A percentile compares a stretch with the other conserved stretches of the same genome.
Evolutionary conservation across 2,329 filamentous ascomycete species (phyloP).

Genomic region (Arachnopeziza araneosa): DNA sequence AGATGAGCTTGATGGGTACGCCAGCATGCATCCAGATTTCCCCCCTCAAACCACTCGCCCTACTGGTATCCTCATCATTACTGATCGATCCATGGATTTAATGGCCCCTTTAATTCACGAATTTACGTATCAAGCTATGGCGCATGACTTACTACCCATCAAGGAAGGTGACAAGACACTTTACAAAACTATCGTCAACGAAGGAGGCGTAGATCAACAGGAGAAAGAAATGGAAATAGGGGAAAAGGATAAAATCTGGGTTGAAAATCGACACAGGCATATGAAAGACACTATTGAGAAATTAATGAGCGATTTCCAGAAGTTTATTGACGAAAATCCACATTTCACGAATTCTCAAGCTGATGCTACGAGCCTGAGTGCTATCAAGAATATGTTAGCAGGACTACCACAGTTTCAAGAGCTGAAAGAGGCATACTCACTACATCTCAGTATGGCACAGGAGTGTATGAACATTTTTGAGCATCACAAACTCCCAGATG

Average conservation of each 20-base stretch:
- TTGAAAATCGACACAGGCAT: slow-evolving; percentile 87
- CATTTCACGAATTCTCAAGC: slow-evolving; percentile 76
- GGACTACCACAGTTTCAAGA: slow-evolving; percentile 91
- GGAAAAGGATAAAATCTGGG: slow-evolving; percentile 92
- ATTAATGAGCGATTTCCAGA: slow-evolving; percentile 86
- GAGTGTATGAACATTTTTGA: slow-evolving; percentile 96
- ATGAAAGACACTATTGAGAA: slow-evolving; percentile 98
- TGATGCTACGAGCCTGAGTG: slow-evolving; percentile 71
- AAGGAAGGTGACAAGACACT: slow-evolving; percentile 84
- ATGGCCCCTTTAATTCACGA: slow-evolving; percentile 86
- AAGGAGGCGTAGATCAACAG: slow-evolving; percentile 63
- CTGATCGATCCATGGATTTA: slow-evolving; percentile 89
- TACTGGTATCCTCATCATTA: slow-evolving; percentile 76
- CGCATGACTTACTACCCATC: slow-evolving; percentile 84
- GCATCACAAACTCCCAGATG: slow-evolving; percentile 74
- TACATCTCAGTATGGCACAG: slow-evolving; percentile 94
- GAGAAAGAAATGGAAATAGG: slow-evolving; percentile 87
- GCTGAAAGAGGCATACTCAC: slow-evolving; percentile 89
- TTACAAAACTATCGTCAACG: slow-evolving; percentile 74
- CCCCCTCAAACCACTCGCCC: slow-evolving; percentile 75
- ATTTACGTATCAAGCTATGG: slow-evolving; percentile 98
- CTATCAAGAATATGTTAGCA: slow-evolving; percentile 95
- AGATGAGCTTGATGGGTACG: slow-evolving; percentile 84
- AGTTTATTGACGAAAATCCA: slow-evolving; percentile 84
- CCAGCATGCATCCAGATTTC: slow-evolving; percentile 77